Base-by-base conservation (phyloP, 805 yeast genomes). In the Komagataella mondaviorum region DNA sequence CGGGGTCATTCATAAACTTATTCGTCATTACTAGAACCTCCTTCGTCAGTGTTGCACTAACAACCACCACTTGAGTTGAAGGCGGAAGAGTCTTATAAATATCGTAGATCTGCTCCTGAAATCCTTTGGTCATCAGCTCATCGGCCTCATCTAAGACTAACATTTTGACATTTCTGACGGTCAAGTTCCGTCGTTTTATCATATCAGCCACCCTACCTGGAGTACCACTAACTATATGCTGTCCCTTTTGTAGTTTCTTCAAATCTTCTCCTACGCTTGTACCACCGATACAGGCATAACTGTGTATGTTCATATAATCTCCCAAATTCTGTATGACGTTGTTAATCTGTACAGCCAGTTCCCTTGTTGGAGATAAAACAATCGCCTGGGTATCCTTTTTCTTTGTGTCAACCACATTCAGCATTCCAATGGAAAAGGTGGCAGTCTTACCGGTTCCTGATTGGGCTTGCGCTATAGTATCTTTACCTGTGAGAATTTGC, bases 241-340 rank as follows among this genome's bases (percentile, higher is more conserved):
- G 95, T 59, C 95, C 96, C 57, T 80, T 79, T 63, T 78, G 77
- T 67, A 93, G 79, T 58, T 86, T 88, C 68, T 83, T 85, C 57
- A 86, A 76, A 73, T 93, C 99, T 58, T 89, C 93, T 55, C 82
- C 81, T 67, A 88, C 78, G 55, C 88, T 79, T 55, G 95, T 91
- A 68, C 99, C 99, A 71, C 99, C 99, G 63, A 93, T 88, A 71
- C 96, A 91, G 51, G 98, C 96, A 68, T 93, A 97, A 62, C 93
- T 90, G 57, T 84, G 81, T 55, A 91, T 79, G 64, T 88, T 83
- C 84, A 93, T 81, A 76, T 86, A 88, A 70, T 81, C 81, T 58
- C 98, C 97, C 60, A 93, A 78, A 60, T 90, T 85, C 66, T 83
- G 76, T 51, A 91, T 88, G 60, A 93, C 99, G 67, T 83, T 87